Evolutionary conservation across 1,284 basidiomycete species (phyloP).

Genomic region (Malassezia japonica): DNA sequence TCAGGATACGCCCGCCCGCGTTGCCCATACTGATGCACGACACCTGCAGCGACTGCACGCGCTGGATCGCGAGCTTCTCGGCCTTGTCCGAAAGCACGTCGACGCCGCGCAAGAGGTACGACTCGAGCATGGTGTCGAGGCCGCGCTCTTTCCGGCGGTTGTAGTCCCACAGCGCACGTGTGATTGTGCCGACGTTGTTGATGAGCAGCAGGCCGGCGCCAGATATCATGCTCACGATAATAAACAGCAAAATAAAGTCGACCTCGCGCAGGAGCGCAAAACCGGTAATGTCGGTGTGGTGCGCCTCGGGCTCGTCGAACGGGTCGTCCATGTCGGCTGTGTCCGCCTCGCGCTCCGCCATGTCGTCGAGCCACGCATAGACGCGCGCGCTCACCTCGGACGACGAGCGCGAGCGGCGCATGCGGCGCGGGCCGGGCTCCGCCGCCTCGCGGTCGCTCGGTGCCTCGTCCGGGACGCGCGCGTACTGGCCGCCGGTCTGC

Average conservation of each 20-base stretch:
- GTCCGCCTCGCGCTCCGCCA: not conserved
- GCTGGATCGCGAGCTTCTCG: conserved; percentile 59
- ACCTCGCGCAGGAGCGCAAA: conserved; percentile 51
- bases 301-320: not conserved
- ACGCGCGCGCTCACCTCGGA: conserved; percentile 31
- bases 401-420: conserved; percentile 21
- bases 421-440: not conserved
- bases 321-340: not conserved
- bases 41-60: conserved; percentile 65
- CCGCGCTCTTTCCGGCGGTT: conserved; percentile 49
- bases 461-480: not conserved
- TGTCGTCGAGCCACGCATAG: conserved; percentile 16
- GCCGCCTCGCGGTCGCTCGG: not conserved
- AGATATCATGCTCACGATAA: conserved; percentile 64
- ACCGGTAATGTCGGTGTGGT: conserved; percentile 52
- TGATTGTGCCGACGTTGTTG: conserved; percentile 88
- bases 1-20: conserved; percentile 66
- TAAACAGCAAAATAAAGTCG: conserved; percentile 69
- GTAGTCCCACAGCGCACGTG: conserved; percentile 68
- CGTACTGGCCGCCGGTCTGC: not conserved
- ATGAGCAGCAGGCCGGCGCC: conserved; percentile 88
- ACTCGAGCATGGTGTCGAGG: conserved; percentile 6
- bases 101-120: not conserved
- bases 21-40: conserved; percentile 75
- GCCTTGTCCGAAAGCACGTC: not conserved